A percentile compares a stretch with the other conserved stretches of the same genome.
These are phyloP conservation scores for Neofusicoccum cordaticola DNA, from an alignment of 2,329 filamentous ascomycete species.

Conservation along the genomic window DNA sequence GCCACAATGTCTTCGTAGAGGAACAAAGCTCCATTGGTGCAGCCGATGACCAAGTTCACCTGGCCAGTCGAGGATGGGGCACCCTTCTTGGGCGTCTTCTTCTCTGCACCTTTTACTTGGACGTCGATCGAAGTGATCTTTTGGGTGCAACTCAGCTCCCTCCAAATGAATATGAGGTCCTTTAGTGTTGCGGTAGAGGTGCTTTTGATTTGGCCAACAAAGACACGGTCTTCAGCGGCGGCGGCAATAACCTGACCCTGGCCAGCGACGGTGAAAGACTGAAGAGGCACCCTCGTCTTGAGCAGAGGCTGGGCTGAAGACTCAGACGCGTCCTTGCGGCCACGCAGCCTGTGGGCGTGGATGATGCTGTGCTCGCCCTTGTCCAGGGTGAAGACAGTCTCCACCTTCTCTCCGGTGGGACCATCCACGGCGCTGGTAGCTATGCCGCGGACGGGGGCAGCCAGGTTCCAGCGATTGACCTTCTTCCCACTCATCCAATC, in stretches of 20 bases:
- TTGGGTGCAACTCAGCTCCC: constrained; percentile 56
- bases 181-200: constrained; percentile 33
- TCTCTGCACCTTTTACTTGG: constrained; percentile 37
- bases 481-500: constrained; percentile 53
- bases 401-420: constrained; percentile 18
- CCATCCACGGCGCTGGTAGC: constrained; percentile 30
- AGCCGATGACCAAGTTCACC: constrained; percentile 76
- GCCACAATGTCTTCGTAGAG: constrained; percentile 74
- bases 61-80: constrained; percentile 36
- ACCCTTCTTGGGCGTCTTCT: constrained; percentile 50
- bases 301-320: constrained; percentile 24
- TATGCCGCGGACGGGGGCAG: constrained; percentile 35
- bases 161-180: constrained; percentile 50
- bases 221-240: constrained; percentile 52
- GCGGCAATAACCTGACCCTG: constrained; percentile 60
- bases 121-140: constrained; percentile 49
- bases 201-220: constrained; percentile 56
- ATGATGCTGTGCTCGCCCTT: constrained; percentile 28
- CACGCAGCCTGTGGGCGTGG: constrained; percentile 14
- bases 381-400: constrained; percentile 41
- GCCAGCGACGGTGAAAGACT: constrained; percentile 44
- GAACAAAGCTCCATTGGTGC: constrained; percentile 71
- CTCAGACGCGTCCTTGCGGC: constrained; percentile 6
- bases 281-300: constrained; percentile 37
- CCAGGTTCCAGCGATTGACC: constrained; percentile 43